A percentile compares a stretch with the other conserved stretches of the same genome.
These are phyloP conservation scores for Pseudocercospora fijiensis DNA, from an alignment of 2,329 filamentous ascomycete genomes.

Conservation along the genomic window DNA sequence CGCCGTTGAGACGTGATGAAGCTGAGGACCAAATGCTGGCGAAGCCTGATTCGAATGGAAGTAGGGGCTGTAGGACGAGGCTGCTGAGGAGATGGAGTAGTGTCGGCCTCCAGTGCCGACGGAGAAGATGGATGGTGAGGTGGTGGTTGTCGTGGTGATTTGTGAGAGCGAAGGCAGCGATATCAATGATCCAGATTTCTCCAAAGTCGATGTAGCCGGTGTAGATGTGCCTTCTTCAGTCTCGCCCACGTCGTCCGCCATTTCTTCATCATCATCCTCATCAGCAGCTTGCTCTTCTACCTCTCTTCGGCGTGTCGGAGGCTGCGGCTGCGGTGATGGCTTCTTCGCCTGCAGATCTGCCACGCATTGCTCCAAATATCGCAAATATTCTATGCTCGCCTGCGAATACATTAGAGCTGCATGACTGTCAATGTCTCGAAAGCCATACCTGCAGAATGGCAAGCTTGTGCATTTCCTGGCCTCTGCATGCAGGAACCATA, in stretches of 20 bases:
- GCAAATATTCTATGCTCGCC: slow-evolving; percentile 95
- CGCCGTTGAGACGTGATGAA: slow-evolving; percentile 31
- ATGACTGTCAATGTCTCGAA: neutral
- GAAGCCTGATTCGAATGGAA: slow-evolving; percentile 54
- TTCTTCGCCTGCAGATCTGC: slow-evolving; percentile 67
- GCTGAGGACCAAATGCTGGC: slow-evolving; percentile 57
- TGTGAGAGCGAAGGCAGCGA: slow-evolving; percentile 41
- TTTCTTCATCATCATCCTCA: slow-evolving; percentile 57
- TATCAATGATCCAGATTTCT: slow-evolving; percentile 33
- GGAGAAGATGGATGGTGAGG: slow-evolving; percentile 34
- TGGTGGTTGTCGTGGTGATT: slow-evolving; percentile 44
- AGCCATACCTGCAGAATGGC: slow-evolving; percentile 80
- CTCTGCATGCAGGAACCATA: slow-evolving; percentile 94
- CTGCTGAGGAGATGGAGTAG: slow-evolving; percentile 44
- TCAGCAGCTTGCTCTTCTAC: slow-evolving; percentile 46
- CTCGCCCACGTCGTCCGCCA: slow-evolving; percentile 49
- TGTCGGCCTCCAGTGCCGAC: slow-evolving; percentile 28
- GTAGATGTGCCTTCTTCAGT: slow-evolving; percentile 33
- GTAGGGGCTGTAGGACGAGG: slow-evolving; percentile 39
- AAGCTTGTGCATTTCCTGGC: slow-evolving; percentile 94
- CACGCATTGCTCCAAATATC: slow-evolving; percentile 89
- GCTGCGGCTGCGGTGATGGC: slow-evolving; percentile 32
- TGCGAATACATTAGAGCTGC: slow-evolving; percentile 40
- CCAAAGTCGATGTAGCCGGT: slow-evolving; percentile 31
- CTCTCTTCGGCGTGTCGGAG: slow-evolving; percentile 4